These are phyloP conservation scores for Neurospora discreta DNA, from an alignment of 495 filamentous ascomycete species.

Conservation along the genomic window DNA sequence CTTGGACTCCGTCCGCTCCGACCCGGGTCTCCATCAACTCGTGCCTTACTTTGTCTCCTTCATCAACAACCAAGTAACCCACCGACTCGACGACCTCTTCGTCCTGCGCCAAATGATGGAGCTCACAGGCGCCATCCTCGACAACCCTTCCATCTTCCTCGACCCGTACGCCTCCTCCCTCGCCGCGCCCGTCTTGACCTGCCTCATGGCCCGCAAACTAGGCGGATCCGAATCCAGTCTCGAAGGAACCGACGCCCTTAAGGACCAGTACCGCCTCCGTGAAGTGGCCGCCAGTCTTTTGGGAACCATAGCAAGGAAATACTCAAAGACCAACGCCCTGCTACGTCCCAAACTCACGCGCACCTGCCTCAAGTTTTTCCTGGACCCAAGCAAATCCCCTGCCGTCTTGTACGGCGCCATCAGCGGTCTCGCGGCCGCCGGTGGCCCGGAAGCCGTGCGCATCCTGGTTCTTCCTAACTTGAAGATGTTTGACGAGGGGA, in stretches of 20 bases:
- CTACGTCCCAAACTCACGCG: slow-evolving; percentile 82
- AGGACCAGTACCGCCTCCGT: slow-evolving; percentile 68
- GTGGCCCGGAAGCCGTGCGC: slow-evolving; percentile 68
- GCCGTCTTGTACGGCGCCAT: slow-evolving; percentile 82
- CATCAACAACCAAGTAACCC: slow-evolving; percentile 87
- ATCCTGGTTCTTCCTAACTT: slow-evolving; percentile 73
- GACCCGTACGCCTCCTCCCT: slow-evolving; percentile 85
- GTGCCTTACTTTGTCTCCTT: slow-evolving; percentile 94
- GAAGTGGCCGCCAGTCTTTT: slow-evolving; percentile 75
- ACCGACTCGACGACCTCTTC: slow-evolving; percentile 76
- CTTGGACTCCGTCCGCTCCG: slow-evolving; percentile 65
- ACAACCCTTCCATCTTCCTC: slow-evolving; percentile 71
- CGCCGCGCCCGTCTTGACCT: slow-evolving; percentile 83
- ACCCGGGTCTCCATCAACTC: slow-evolving; percentile 88
- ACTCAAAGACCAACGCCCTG: slow-evolving; percentile 58
- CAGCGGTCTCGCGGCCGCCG: slow-evolving; percentile 60
- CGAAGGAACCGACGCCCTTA: slow-evolving; percentile 23
- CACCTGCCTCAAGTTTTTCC: slow-evolving; percentile 79
- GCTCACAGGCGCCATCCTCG: slow-evolving; percentile 68
- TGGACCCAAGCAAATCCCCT: slow-evolving; percentile 71
- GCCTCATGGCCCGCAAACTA: slow-evolving; percentile 75
- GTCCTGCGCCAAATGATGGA: slow-evolving; percentile 83
- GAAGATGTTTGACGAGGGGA: slow-evolving; percentile 54
- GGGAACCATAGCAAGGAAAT: slow-evolving; percentile 59
- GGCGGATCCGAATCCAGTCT: slow-evolving; percentile 34